phyloP scores from a whole-genome alignment of 495 filamentous ascomycete species.

The Aspergillus kassunensis region DNA sequence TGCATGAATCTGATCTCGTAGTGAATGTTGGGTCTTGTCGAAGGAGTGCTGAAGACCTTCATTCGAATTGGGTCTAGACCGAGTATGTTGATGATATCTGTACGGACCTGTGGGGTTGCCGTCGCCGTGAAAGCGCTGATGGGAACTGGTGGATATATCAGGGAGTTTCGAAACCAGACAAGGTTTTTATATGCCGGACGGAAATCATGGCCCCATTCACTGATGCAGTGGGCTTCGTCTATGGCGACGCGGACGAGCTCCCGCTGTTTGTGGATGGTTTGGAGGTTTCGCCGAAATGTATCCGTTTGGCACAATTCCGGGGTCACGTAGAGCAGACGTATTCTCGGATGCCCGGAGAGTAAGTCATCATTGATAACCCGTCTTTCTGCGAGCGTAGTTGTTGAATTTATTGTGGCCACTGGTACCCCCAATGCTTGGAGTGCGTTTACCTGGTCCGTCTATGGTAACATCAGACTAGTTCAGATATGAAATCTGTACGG shows the following conservation, averaged over 20 bases:
- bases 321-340: slow-evolving; percentile 85
- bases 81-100: slow-evolving; percentile 74
- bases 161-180: slow-evolving; percentile 76
- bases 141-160: slow-evolving; percentile 76
- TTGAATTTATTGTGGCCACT: slow-evolving; percentile 84
- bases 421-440: slow-evolving; percentile 68
- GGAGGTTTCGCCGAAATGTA: slow-evolving; percentile 69
- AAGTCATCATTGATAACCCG: slow-evolving; percentile 73
- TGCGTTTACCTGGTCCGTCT: slow-evolving; percentile 89
- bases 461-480: background rate
- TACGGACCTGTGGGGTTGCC: slow-evolving; percentile 72
- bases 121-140: slow-evolving; percentile 91
- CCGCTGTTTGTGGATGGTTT: slow-evolving; percentile 70
- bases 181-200: slow-evolving; percentile 85
- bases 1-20: slow-evolving; percentile 86
- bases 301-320: slow-evolving; percentile 82
- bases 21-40: slow-evolving; percentile 79
- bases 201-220: slow-evolving; percentile 98
- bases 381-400: slow-evolving; percentile 58
- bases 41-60: slow-evolving; percentile 76
- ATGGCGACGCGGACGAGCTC: slow-evolving; percentile 83
- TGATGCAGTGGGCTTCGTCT: slow-evolving; percentile 96
- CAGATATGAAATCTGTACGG: background rate
- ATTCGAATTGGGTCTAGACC: slow-evolving; percentile 57
- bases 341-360: slow-evolving; percentile 78